Evolutionary conservation across 2,329 filamentous ascomycete species (phyloP).

Genomic region (Hortaea werneckii): DNA sequence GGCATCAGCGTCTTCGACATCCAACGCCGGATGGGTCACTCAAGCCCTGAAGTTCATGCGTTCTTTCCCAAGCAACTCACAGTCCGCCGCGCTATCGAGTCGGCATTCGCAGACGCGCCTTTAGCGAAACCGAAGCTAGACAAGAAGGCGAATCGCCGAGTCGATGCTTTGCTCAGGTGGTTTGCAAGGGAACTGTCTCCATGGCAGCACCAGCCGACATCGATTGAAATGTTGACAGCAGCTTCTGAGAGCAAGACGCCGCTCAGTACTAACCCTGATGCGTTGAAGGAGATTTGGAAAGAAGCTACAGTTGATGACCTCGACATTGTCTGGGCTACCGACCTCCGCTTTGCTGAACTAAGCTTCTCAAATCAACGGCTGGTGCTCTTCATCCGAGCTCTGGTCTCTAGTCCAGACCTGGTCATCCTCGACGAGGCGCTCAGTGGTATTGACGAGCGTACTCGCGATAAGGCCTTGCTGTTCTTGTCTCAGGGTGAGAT

Average conservation of each 20-base stretch:
- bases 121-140: conserved; percentile 58
- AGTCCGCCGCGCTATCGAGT: conserved; percentile 66
- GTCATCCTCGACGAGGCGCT: conserved; percentile 44
- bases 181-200: conserved; percentile 73
- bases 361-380: conserved; percentile 78
- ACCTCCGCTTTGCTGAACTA: conserved; percentile 59
- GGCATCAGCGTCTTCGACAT: conserved; percentile 90
- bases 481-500: conserved; percentile 53
- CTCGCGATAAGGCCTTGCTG: conserved; percentile 76
- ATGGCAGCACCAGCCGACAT: conserved; percentile 5
- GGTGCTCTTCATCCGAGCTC: conserved; percentile 60
- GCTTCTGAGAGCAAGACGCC: conserved; percentile 5
- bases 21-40: conserved; percentile 81
- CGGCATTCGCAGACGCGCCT: conserved; percentile 85
- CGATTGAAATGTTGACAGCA: conserved; percentile 4
- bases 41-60: conserved; percentile 85
- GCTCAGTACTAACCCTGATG: conserved; percentile 7
- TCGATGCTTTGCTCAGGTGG: conserved; percentile 62
- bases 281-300: conserved; percentile 7
- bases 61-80: conserved; percentile 76
- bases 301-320: conserved; percentile 8
- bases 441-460: conserved; percentile 41
- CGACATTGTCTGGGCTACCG: conserved; percentile 53
- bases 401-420: conserved; percentile 36
- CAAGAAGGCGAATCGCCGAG: conserved; percentile 43